Conservation (phyloP, 2,329 filamentous ascomycete genomes). For the Penicillium crustosum region DNA sequence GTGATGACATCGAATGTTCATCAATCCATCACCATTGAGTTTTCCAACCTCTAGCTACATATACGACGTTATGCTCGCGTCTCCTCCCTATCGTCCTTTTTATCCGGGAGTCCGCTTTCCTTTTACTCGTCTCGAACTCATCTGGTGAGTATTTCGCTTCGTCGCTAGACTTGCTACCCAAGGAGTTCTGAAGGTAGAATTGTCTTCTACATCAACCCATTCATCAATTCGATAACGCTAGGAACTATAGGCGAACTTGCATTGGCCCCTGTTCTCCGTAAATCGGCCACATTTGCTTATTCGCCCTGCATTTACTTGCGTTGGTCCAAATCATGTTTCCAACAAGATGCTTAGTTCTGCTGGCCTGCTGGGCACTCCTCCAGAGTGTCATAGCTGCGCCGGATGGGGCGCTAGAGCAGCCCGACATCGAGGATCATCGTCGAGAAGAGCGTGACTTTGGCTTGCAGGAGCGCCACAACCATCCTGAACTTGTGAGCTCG, state of each 20-base stretch:
- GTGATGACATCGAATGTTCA: conserved; percentile 25
- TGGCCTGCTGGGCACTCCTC: conserved; percentile 20
- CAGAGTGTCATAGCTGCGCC: conserved; percentile 13
- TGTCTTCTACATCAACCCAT: not conserved
- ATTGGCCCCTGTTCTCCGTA: not conserved
- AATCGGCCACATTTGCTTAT: not conserved
- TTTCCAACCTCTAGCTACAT: conserved; percentile 16
- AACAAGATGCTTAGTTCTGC: conserved; percentile 16
- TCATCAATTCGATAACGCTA: not conserved
- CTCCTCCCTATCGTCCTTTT: not conserved
- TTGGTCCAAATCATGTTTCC: conserved; percentile 21
- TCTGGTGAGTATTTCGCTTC: not conserved
- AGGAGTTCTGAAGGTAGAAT: not conserved
- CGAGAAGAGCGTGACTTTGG: not conserved
- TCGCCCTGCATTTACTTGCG: not conserved
- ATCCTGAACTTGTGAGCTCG: conserved; percentile 3
- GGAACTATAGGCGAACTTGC: not conserved
- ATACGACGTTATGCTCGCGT: conserved; percentile 11
- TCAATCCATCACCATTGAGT: conserved; percentile 13
- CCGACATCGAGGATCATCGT: not conserved
- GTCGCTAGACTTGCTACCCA: not conserved
- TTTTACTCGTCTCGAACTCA: not conserved
- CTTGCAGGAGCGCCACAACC: conserved; percentile 4
- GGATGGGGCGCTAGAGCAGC: conserved; percentile 4
- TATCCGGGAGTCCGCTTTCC: not conserved